Base-by-base conservation (phyloP, 164 flowering plant genomes). In the Dillenia turbinata region DNA sequence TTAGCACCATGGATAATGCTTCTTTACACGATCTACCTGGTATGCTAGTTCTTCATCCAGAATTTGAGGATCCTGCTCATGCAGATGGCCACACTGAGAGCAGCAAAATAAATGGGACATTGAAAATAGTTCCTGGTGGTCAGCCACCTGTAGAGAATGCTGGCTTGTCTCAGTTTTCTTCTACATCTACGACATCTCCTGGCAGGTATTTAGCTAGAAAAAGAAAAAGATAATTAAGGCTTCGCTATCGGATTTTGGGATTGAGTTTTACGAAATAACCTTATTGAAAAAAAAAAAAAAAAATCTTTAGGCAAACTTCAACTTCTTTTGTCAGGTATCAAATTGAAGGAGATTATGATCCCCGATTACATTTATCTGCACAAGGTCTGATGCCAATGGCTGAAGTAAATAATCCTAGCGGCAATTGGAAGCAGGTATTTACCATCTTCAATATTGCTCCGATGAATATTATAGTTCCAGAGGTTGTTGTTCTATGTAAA, bases 401-500 rank as follows among this genome's bases (percentile, higher is more conserved):
- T 44, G 90, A 84, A 63, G 63, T 68, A 53, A 80, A 82, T 66
- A 77, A 75, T 60, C 47, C 77, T 63, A 78, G 60, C 66, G 75
- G 62, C 63, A 70, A 75, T 17, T 77, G 74, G 85, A 89, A 94
- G 70, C 92, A 89, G 92, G 97, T 94, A 64, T 40, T 44, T 5
- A 49, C 67, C 40, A 33, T 4, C 7, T 33, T 33, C 40, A 33
- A 33, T 51, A 51, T 52, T 44, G 40, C 19, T 66, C 17, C 47
- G 33, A 10, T 50, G 14, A 16, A 40, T 60, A 19, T 43, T 14
- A 49, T 54, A 33, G 16, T 4, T 15, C 47, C 16, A 59, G 16
- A 59, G 24, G 16, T 46, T 59, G 15, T 9, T 52, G 33, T 56
- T 56, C 12, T 2, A 7, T 16, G 40, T 33, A 33, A 33, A 4